These are phyloP conservation scores for Malus sieversii DNA, from an alignment of 306 rosid genomes.

Conservation along the genomic window DNA sequence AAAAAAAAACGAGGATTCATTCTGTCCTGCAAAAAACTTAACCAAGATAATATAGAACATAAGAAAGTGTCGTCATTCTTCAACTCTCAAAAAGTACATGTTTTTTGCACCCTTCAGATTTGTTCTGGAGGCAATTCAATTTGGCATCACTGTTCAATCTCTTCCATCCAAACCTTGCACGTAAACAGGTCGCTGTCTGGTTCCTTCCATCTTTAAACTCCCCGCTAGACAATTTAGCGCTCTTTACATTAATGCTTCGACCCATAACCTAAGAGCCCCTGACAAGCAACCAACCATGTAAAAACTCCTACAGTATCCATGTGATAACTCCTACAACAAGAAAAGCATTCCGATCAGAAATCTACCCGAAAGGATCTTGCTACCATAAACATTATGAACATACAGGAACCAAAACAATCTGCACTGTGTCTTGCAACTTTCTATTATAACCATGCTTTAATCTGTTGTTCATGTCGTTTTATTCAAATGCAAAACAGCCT, in stretches of 20 bases:
- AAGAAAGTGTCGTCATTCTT: not conserved
- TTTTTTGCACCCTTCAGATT: not conserved
- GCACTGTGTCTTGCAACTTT: not conserved
- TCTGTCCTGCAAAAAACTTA: not conserved
- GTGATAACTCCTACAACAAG: not conserved
- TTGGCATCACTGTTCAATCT: not conserved
- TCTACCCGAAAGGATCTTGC: not conserved
- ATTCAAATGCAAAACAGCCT: not conserved
- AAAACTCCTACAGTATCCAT: not conserved
- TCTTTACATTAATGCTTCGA: not conserved
- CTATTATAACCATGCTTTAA: not conserved
- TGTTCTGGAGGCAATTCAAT: not conserved
- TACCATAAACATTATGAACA: not conserved
- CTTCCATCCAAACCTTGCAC: not conserved
- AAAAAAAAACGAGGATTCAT: too few species aligned
- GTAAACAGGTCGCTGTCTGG: not conserved
- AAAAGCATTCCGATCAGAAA: not conserved
- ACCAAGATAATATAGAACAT: not conserved
- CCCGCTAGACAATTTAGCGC: not conserved
- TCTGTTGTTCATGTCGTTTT: not conserved
- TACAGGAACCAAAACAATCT: not conserved
- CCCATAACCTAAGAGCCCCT: not conserved
- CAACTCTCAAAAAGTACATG: not conserved
- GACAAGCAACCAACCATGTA: not conserved
- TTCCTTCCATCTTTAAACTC: not conserved